These are phyloP conservation scores for Otatea glauca DNA, from an alignment of 176 grass and related monocot species.

Conservation along the genomic window DNA sequence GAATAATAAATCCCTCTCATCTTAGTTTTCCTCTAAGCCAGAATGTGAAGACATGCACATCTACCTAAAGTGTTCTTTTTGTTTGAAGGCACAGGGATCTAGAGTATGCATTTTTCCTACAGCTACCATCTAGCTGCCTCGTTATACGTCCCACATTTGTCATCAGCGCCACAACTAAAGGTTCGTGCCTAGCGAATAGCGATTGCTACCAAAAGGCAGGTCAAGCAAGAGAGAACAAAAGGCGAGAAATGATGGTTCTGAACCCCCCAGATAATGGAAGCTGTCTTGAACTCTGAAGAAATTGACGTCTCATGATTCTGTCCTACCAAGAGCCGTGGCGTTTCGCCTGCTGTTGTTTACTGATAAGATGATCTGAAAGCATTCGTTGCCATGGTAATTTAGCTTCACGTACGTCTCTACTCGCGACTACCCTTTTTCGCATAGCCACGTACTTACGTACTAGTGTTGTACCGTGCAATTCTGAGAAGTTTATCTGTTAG, in stretches of 20 bases:
- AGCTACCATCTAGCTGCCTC: slow-evolving; percentile 13
- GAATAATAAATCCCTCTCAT: not conserved
- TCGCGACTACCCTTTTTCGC: not conserved
- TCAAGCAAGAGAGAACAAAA: not conserved
- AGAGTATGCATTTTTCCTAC: not conserved
- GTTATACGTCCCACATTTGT: not conserved
- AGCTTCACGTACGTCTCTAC: not conserved
- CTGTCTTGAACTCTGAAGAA: slow-evolving; percentile 2
- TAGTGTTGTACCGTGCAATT: not conserved
- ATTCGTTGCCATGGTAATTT: not conserved
- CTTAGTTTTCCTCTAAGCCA: not conserved
- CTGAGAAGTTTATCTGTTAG: not conserved
- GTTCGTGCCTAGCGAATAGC: not conserved
- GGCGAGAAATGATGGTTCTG: slow-evolving; percentile 16
- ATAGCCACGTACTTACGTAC: not conserved
- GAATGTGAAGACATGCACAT: not conserved
- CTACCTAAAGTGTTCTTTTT: not conserved
- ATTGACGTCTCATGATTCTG: not conserved
- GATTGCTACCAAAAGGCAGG: slow-evolving; percentile 40
- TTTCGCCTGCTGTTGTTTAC: not conserved
- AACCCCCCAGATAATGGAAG: slow-evolving; percentile 35
- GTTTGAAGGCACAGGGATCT: not conserved
- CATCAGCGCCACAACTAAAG: slow-evolving; percentile 12
- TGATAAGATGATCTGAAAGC: not conserved
- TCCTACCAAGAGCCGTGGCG: not conserved